phyloP scores from a whole-genome alignment of 2,329 filamentous ascomycete genomes.

The Drechslerella dactyloides region DNA sequence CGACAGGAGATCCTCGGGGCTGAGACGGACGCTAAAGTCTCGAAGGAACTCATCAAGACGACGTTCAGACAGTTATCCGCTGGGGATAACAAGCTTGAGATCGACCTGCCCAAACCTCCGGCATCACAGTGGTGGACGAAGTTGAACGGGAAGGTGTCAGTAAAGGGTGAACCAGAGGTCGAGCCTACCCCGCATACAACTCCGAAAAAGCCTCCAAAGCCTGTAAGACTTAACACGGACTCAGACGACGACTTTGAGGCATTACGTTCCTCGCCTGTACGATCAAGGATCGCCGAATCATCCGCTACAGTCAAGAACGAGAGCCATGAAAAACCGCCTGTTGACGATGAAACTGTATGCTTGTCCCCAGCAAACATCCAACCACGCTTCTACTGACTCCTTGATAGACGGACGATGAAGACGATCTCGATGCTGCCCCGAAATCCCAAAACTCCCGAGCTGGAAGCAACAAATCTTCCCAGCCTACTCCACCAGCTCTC shows the following conservation, averaged over 20 bases:
- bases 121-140: slow-evolving; percentile 46
- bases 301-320: slow-evolving; percentile 3
- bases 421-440: slow-evolving; percentile 18
- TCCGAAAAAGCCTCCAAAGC: slow-evolving; percentile 42
- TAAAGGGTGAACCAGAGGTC: slow-evolving; percentile 45
- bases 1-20: slow-evolving; percentile 21
- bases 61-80: slow-evolving; percentile 25
- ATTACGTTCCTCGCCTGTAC: slow-evolving; percentile 31
- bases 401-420: slow-evolving; percentile 42
- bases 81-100: slow-evolving; percentile 19
- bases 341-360: slow-evolving; percentile 38
- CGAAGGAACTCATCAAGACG: slow-evolving; percentile 39
- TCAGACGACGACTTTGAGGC: slow-evolving; percentile 46
- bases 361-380: neutral
- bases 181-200: slow-evolving; percentile 34
- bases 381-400: slow-evolving; percentile 2
- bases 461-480: slow-evolving; percentile 23
- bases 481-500: slow-evolving; percentile 11
- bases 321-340: slow-evolving; percentile 1
- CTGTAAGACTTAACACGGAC: slow-evolving; percentile 38
- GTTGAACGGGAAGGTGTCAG: slow-evolving; percentile 38
- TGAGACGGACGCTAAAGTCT: slow-evolving; percentile 25
- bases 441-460: slow-evolving; percentile 35
- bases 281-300: slow-evolving; percentile 5
- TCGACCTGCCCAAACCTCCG: slow-evolving; percentile 21